Base-by-base conservation (phyloP, 805 yeast genomes). In the Brettanomyces sp. region DNA sequence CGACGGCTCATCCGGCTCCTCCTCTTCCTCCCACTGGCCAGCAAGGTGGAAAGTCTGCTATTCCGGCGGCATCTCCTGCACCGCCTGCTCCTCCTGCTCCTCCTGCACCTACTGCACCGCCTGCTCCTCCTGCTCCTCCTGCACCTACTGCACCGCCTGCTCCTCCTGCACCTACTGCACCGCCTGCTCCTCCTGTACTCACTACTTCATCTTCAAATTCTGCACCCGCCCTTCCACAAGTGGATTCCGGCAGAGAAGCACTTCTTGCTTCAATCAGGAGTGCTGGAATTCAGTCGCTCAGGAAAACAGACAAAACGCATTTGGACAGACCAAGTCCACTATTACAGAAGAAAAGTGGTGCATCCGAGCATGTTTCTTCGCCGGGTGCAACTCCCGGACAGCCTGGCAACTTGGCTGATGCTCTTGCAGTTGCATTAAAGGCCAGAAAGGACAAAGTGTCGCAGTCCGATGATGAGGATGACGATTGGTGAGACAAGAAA, bases 251-350 rank as follows among this genome's bases (percentile, higher is more conserved):
- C 0, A 70, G 95, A 54, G 95, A 85, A 61, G 95, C 95, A 0
- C 70, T 91, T 38, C 68, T 91, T 49, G 85, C 95, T 0, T 87
- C 97, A 1, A 91, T 91, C 53, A 73, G 96, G 54, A 78, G 82
- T 36, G 81, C 96, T 0, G 90, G 91, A 35, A 36, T 90, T 4
- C 82, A 83, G 0, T 57, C 77, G 5, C 73, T 91, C 53, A 78
- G 73, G 52, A 87, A 82, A 59, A 83, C 84, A 2, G 97, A 91
- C 62, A 91, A 89, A 63, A 64, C 87, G 0, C 89, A 84, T 55
- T 67, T 88, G 37, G 96, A 90, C 34, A 77, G 73, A 50, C 95
- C 97, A 8, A 79, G 83, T 35, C 86, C 76, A 0, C 55, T 85
- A 14, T 64, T 85, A 14, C 85, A 76, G 57, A 91, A 84, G 58